Evolutionary conservation across 2,329 filamentous ascomycete genomes (phyloP), one percentile per base, ranked within the genome.

Genomic region (Xylaria digitata): DNA sequence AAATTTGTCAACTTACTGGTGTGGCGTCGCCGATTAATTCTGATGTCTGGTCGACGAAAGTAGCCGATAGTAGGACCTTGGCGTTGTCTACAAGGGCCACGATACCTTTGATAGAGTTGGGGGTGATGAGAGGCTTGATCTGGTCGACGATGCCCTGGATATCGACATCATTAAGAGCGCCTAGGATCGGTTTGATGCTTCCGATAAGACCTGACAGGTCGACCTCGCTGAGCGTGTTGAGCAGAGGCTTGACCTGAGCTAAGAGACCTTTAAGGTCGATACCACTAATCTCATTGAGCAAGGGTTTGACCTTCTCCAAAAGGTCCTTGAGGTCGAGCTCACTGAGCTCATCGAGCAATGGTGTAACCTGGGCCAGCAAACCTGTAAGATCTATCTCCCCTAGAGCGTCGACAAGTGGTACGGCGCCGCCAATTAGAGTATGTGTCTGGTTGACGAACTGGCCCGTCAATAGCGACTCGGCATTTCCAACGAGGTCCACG

Each of bases 11-110:
- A 68, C 78, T 75, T 79, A 81, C 79, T 59, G 79, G 80, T 69
- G 80, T 81, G 2, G 80, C 80, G 63, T 82, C 80, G 30, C 77
- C 79, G 70, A 82, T 83, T 40, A 83, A 72, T 62, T 83, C 81
- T 2, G 76, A 76, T 43, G 81, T 81, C 67, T 83, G 80, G 21
- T 77, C 75, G 6, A 83, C 79, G 68, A 83, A 83, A 0, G 76
- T 74, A 32, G 76, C 69, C 4, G 76, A 79, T 6, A 83, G 69
- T 15, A 83, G 71, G 26, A 71, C 65, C 60, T 80, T 77, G 0
- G 81, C 81, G 37, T 83, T 82, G 30, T 72, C 75, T 5, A 83
- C 67, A 4, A 83, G 73, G 3, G 50, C 71, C 19, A 81, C 60
- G 17, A 83, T 70, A 32, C 76, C 77, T 70, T 78, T 78, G 34